Evolutionary conservation across 768 basidiomycete species (phyloP).

Genomic region (Hemileccinum rubropunctum): DNA sequence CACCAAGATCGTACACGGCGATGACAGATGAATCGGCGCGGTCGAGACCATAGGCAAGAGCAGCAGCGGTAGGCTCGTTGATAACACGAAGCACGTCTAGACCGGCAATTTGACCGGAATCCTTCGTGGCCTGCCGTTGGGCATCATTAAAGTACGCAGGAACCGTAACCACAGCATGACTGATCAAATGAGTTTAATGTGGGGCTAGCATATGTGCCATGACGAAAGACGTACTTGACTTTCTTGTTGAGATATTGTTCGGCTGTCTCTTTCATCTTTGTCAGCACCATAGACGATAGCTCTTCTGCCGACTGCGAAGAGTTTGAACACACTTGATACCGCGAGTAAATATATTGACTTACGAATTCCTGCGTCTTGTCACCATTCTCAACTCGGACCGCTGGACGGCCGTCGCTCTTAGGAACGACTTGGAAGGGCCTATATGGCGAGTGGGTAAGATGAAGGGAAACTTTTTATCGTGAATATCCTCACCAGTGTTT

Average conservation of each 20-base stretch:
- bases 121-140: slow-evolving; percentile 97
- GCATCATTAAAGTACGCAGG: slow-evolving; percentile 99
- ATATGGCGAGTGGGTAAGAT: background rate
- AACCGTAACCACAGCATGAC: slow-evolving; percentile 90
- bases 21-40: slow-evolving; percentile 78
- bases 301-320: slow-evolving; percentile 73
- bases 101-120: slow-evolving; percentile 96
- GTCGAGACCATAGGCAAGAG: slow-evolving; percentile 96
- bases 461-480: background rate
- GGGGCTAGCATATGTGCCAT: background rate
- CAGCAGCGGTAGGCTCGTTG: slow-evolving; percentile 98
- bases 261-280: slow-evolving; percentile 95
- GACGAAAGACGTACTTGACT: slow-evolving; percentile 67
- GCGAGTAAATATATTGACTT: slow-evolving; percentile 31
- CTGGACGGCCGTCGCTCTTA: slow-evolving; percentile 71
- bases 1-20: slow-evolving; percentile 97
- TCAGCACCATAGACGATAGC: slow-evolving; percentile 81
- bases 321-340: slow-evolving; percentile 6
- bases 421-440: slow-evolving; percentile 83
- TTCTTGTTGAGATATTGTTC: slow-evolving; percentile 91
- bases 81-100: slow-evolving; percentile 97
- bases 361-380: slow-evolving; percentile 82
- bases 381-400: slow-evolving; percentile 80
- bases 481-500: slow-evolving; percentile 67
- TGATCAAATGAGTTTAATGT: slow-evolving; percentile 25